Percentiles rank a stretch among this genome's conserved stretches.
phyloP scores from a whole-genome alignment of 176 grass and related monocot species.

The Rhynchospora pubera region DNA sequence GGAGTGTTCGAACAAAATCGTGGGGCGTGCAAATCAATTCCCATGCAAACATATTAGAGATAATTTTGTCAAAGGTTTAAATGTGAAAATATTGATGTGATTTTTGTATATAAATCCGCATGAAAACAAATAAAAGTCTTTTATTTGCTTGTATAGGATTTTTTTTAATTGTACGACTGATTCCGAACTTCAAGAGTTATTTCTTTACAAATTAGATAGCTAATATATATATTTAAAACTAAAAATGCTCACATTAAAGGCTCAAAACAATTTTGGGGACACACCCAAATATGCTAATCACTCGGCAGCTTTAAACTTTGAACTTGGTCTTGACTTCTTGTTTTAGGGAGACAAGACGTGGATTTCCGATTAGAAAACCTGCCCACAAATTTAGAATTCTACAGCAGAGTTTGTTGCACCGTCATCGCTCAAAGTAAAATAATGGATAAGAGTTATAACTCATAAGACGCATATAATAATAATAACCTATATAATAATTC shows the following conservation, averaged over 20 bases:
- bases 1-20: no score
- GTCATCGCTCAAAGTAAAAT: background rate
- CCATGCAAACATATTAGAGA: no score
- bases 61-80: no score
- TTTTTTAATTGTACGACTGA: no score
- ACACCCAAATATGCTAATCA: background rate
- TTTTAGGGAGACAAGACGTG: background rate
- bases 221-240: no score
- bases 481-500: background rate
- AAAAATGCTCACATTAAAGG: background rate
- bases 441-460: background rate
- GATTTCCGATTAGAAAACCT: background rate
- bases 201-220: no score
- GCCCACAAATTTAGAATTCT: background rate
- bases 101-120: no score
- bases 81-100: no score
- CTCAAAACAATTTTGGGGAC: background rate
- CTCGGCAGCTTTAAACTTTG: background rate
- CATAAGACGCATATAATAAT: background rate
- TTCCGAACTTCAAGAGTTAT: no score
- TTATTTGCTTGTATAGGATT: no score
- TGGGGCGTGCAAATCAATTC: no score
- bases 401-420: background rate
- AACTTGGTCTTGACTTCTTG: background rate
- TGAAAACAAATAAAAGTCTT: no score